A percentile compares a stretch with the other conserved stretches of the same genome.
phyloP scores from a whole-genome alignment of 1,284 basidiomycete genomes.

The Microbotryomycetes sp. region DNA sequence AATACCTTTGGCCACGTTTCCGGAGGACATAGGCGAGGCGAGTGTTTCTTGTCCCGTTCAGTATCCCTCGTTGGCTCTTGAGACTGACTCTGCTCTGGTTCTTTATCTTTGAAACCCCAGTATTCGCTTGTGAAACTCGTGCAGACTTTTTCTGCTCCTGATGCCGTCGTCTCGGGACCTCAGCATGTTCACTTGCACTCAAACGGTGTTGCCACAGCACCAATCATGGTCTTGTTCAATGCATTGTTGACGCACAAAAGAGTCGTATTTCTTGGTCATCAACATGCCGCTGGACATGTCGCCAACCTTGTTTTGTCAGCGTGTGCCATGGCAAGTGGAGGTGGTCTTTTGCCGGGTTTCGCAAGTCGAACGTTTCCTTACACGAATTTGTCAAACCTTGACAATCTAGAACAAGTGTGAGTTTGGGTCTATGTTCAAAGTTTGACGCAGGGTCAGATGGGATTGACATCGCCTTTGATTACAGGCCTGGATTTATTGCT shows the following conservation, averaged over 20 bases:
- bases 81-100: not conserved
- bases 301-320: constrained; percentile 86
- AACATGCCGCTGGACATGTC: constrained; percentile 66
- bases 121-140: constrained; percentile 89
- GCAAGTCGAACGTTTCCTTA: constrained; percentile 88
- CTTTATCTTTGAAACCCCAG: constrained; percentile 45
- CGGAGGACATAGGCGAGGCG: constrained; percentile 93
- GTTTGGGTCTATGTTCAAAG: no score
- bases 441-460: not conserved
- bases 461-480: not conserved
- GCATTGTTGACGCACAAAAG: constrained; percentile 88
- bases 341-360: constrained; percentile 75
- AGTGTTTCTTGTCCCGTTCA: constrained; percentile 41
- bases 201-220: constrained; percentile 81
- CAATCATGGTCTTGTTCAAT: constrained; percentile 90
- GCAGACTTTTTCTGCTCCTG: constrained; percentile 71
- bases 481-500: constrained; percentile 81
- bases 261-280: constrained; percentile 84
- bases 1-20: constrained; percentile 74
- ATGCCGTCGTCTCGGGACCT: constrained; percentile 58
- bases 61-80: constrained; percentile 18
- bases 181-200: constrained; percentile 87
- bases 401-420: constrained; percentile 81
- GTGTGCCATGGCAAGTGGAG: constrained; percentile 84
- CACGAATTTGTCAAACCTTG: constrained; percentile 77